Evolutionary conservation across 148 eudicot genomes (phyloP).

Genomic region (Rhododendron vialii): DNA sequence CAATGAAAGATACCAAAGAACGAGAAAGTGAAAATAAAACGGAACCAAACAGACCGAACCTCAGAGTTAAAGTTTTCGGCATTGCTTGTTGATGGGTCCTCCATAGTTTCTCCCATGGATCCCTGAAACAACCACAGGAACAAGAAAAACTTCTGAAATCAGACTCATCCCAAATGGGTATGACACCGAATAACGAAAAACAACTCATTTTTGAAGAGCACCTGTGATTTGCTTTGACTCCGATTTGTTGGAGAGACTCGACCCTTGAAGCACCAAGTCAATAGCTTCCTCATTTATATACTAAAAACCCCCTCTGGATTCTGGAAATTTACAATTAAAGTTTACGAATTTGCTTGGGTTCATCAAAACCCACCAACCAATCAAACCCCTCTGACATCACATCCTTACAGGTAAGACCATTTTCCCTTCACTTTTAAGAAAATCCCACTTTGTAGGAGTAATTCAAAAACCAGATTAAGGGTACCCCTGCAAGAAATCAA

Average conservation of each 20-base stretch:
- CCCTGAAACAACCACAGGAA: constrained; percentile 13
- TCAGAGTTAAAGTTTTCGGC: constrained; percentile 13
- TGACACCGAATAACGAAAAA: background rate
- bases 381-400: constrained; percentile 10
- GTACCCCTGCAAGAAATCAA: background rate
- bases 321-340: constrained; percentile 27
- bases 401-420: background rate
- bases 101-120: constrained; percentile 32
- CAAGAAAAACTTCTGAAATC: constrained; percentile 4
- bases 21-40: background rate
- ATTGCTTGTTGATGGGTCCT: constrained; percentile 26
- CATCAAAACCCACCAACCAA: constrained; percentile 24
- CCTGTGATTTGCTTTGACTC: constrained; percentile 20
- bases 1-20: background rate
- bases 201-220: background rate
- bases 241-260: constrained; percentile 17
- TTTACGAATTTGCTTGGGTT: constrained; percentile 31
- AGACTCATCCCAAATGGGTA: background rate
- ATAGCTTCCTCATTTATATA: constrained; percentile 29
- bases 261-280: constrained; percentile 30
- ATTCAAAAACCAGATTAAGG: background rate
- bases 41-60: constrained; percentile 17
- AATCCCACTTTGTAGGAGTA: background rate
- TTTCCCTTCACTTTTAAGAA: background rate
- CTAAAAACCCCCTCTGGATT: background rate